phyloP scores from a whole-genome alignment of 441 rosid genomes.

The Jatropha multifida region DNA sequence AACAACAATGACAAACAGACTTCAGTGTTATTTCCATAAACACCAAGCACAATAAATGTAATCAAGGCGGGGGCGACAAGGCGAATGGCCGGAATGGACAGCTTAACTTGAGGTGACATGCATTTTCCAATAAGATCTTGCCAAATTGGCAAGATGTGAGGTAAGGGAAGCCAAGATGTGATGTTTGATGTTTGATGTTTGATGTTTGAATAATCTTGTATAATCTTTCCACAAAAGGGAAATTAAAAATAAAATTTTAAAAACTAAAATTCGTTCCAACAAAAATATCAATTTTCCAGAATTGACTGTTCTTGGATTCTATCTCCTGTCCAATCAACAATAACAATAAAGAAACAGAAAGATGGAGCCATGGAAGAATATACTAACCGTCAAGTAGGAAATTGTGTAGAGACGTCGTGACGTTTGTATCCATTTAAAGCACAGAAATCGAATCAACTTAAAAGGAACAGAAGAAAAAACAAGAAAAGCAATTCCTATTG shows the following conservation, averaged over 20 bases:
- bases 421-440: constrained; percentile 36
- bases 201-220: too few relatives aligned
- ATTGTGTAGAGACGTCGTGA: neutral
- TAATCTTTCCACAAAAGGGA: too few relatives aligned
- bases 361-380: neutral
- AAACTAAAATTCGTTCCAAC: too few relatives aligned
- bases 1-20: too few relatives aligned
- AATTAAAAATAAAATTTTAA: neutral
- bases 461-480: constrained; percentile 6
- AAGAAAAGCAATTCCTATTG: constrained; percentile 2
- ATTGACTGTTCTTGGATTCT: neutral
- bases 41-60: too few relatives aligned
- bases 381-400: constrained; percentile 16
- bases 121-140: neutral
- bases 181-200: too few relatives aligned
- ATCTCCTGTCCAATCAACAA: constrained; percentile 2
- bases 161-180: too few relatives aligned
- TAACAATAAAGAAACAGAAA: neutral
- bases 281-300: neutral
- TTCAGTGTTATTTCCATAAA: too few relatives aligned
- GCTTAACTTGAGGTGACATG: neutral
- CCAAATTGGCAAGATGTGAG: too few relatives aligned
- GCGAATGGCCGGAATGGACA: neutral
- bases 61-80: too few relatives aligned
- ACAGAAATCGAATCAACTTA: neutral